Percentiles rank a stretch among this genome's conserved stretches.
Conservation (phyloP, 2,329 filamentous ascomycete species). For the Xylaria digitata region DNA sequence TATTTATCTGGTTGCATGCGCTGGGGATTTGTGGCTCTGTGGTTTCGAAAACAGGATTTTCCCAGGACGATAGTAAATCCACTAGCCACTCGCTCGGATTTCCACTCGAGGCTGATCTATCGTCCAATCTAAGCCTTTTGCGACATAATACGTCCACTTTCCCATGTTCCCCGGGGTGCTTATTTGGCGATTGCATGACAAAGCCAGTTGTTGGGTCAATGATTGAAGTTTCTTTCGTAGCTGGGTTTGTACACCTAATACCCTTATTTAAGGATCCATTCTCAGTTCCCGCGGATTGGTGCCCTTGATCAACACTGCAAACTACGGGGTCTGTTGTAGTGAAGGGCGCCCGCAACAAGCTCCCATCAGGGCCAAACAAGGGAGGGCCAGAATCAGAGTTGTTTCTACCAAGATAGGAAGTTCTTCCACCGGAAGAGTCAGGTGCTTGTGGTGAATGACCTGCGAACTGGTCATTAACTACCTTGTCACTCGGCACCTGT, state of each 20-base stretch:
- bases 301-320: constrained; percentile 14
- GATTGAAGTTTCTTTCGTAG: constrained; percentile 61
- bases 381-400: constrained; percentile 31
- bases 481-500: constrained; percentile 27
- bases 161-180: constrained; percentile 50
- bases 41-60: constrained; percentile 78
- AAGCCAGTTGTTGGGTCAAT: constrained; percentile 70
- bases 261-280: constrained; percentile 44
- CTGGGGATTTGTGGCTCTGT: constrained; percentile 59
- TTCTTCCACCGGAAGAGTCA: constrained; percentile 7
- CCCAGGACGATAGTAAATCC: constrained; percentile 72
- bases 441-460: neutral
- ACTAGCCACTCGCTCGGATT: constrained; percentile 65
- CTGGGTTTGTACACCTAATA: constrained; percentile 70
- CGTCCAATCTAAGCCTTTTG: constrained; percentile 37
- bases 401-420: neutral
- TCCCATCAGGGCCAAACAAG: constrained; percentile 43
- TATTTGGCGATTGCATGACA: constrained; percentile 44
- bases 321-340: constrained; percentile 11
- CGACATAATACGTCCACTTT: constrained; percentile 14
- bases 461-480: constrained; percentile 15
- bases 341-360: constrained; percentile 44
- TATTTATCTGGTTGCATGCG: constrained; percentile 47
- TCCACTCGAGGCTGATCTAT: constrained; percentile 30
- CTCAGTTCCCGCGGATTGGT: constrained; percentile 1